Evolutionary conservation across 2,329 filamentous ascomycete species (phyloP).

Genomic region (Stachybotrys elegans): DNA sequence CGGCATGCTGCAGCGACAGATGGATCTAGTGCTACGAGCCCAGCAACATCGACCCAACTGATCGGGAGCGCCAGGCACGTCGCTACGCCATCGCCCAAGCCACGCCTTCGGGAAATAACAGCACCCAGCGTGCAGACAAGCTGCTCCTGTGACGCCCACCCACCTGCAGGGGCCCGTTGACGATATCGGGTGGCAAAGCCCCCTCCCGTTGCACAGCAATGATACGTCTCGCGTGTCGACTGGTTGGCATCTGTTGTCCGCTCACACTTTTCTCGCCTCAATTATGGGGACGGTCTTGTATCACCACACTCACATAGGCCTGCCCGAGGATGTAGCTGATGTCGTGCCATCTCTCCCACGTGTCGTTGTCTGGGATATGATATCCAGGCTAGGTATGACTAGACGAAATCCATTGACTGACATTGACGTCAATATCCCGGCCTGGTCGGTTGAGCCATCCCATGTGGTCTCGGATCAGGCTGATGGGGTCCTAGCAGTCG

Average conservation of each 20-base stretch:
- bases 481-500: conserved; percentile 56
- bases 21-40: neutral
- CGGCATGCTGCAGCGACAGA: neutral
- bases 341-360: neutral
- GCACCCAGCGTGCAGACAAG: too few relatives aligned
- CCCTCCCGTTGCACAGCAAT: neutral
- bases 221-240: neutral
- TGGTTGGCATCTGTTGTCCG: conserved; percentile 1
- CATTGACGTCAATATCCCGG: neutral
- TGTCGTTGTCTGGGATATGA: conserved; percentile 2
- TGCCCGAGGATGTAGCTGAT: too few relatives aligned
- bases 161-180: neutral
- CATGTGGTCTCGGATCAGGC: too few relatives aligned
- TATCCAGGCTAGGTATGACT: conserved; percentile 22
- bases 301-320: neutral
- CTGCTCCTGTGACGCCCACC: too few relatives aligned
- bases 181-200: neutral
- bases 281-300: neutral
- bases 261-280: neutral
- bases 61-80: neutral
- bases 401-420: conserved; percentile 14
- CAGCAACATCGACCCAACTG: too few relatives aligned
- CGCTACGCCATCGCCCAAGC: too few relatives aligned
- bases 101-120: too few relatives aligned
- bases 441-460: too few relatives aligned